These are phyloP conservation scores for Fraxinus nigra DNA, from an alignment of 305 asterid genomes.

Conservation along the genomic window DNA sequence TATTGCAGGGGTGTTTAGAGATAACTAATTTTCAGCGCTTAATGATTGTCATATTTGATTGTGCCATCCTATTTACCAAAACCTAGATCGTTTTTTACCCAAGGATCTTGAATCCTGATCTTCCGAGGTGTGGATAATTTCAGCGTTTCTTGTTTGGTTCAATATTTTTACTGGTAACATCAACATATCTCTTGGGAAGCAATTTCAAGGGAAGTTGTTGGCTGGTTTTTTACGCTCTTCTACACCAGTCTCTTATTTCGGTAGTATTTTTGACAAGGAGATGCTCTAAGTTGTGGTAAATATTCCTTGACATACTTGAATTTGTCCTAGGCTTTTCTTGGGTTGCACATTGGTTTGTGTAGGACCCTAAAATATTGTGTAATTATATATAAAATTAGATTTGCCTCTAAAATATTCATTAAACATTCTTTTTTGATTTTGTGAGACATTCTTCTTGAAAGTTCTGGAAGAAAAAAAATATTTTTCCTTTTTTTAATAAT, in stretches of 20 bases:
- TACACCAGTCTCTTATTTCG: constrained; percentile 25
- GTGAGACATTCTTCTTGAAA: background rate
- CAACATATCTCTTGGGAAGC: constrained; percentile 26
- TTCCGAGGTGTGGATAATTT: constrained; percentile 34
- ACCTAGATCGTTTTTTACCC: constrained; percentile 20
- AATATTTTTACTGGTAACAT: constrained; percentile 23
- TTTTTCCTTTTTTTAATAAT: no score
- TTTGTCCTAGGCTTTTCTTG: constrained; percentile 37
- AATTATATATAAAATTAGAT: background rate
- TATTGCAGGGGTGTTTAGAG: constrained; percentile 25
- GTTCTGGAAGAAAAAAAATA: background rate
- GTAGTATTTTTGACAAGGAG: constrained; percentile 41
- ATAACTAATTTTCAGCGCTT: constrained; percentile 9
- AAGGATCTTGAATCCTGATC: constrained; percentile 24
- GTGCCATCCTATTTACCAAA: constrained; percentile 21
- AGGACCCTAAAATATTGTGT: constrained; percentile 21
- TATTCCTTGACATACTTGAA: constrained; percentile 43
- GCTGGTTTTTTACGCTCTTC: constrained; percentile 24
- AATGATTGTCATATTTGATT: constrained; percentile 19
- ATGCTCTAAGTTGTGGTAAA: constrained; percentile 41
- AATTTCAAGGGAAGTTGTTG: constrained; percentile 29
- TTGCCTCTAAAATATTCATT: background rate
- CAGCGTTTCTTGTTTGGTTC: constrained; percentile 26
- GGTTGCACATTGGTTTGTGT: constrained; percentile 49
- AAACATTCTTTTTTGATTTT: no score